These are phyloP conservation scores for Camellia granthamiana DNA, from an alignment of 148 eudicot genomes.

Conservation along the genomic window DNA sequence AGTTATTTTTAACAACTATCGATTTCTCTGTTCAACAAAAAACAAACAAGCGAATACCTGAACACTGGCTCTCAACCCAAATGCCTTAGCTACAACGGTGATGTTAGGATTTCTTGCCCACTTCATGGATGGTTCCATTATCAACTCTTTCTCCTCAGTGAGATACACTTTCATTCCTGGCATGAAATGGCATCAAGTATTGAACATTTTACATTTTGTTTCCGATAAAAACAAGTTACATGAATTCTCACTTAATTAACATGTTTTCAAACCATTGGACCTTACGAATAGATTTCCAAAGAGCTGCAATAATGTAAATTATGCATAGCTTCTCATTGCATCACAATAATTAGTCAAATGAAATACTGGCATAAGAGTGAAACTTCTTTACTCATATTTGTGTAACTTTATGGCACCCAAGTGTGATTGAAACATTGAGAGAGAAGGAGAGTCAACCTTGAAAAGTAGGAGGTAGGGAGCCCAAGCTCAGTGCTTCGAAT, in stretches of 20 bases:
- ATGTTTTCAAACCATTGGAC: background rate
- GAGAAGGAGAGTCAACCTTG: constrained; percentile 51
- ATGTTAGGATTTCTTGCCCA: constrained; percentile 98
- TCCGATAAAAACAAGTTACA: background rate
- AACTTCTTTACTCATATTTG: too few relatives aligned
- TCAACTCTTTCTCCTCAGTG: constrained; percentile 93
- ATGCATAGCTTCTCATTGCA: background rate
- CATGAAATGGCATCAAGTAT: constrained; percentile 12
- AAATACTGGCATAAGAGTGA: background rate
- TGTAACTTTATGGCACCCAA: background rate
- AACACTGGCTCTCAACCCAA: constrained; percentile 80
- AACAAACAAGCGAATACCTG: constrained; percentile 46
- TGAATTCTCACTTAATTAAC: background rate
- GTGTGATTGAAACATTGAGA: background rate
- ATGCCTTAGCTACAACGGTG: constrained; percentile 64
- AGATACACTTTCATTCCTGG: constrained; percentile 84
- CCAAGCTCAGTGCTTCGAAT: constrained; percentile 69
- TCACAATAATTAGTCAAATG: background rate
- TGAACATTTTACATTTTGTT: background rate
- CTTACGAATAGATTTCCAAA: background rate
- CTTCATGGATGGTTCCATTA: constrained; percentile 77
- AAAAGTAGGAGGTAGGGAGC: constrained; percentile 82
- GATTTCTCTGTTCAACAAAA: background rate
- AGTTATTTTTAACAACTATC: background rate
- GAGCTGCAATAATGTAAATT: background rate